Base-by-base conservation (phyloP, 768 basidiomycete genomes). In the Suillus discolor region DNA sequence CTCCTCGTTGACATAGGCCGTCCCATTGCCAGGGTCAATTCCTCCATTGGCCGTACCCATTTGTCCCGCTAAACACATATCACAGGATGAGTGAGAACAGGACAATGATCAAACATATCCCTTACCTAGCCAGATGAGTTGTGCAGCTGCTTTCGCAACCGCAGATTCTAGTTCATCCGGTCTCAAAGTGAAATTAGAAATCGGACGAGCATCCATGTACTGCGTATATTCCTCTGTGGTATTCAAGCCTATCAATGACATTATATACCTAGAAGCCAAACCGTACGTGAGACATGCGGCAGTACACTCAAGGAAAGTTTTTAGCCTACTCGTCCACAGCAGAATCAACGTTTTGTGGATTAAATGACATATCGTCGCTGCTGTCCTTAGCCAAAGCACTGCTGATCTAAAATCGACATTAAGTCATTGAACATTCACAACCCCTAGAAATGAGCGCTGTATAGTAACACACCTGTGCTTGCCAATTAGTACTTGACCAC, bases 111-210 rank as follows among this genome's bases (percentile, higher is more conserved):
- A 28, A 61, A 62, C 23, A 2, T 31, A 44, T 18, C 12, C n/a
- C 42, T 42, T 34, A 69, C 68, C 63, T 8, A 47, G 31, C 68
- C 68, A 69, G 16, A 57, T 20, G 42, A 69, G 15, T 28, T 47
- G 44, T 23, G 68, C 68, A 11, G 61, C 53, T 34, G 65, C 23
- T 31, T 16, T 23, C 13, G 69, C 66, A 23, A 67, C 20, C 1
- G 63, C 68, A 28, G 65, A 53, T 62, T 70, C 69, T n/a, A 70
- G 25, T 23, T 66, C 12, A 49, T 64, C 47, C 34, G 66, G 69
- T 18, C 25, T 51, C 23, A 66, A 4, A 11, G 44, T n/a, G 34
- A 36, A 28, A 65, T 36, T 25, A 11, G 68, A 34, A 23, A 34
- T 13, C 6, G 18, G 41, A 36, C 0, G 23, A 54, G 53, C 57